These are phyloP conservation scores for Chaetomiaceae sp. DNA, from an alignment of 2,329 filamentous ascomycete species.

Conservation along the genomic window DNA sequence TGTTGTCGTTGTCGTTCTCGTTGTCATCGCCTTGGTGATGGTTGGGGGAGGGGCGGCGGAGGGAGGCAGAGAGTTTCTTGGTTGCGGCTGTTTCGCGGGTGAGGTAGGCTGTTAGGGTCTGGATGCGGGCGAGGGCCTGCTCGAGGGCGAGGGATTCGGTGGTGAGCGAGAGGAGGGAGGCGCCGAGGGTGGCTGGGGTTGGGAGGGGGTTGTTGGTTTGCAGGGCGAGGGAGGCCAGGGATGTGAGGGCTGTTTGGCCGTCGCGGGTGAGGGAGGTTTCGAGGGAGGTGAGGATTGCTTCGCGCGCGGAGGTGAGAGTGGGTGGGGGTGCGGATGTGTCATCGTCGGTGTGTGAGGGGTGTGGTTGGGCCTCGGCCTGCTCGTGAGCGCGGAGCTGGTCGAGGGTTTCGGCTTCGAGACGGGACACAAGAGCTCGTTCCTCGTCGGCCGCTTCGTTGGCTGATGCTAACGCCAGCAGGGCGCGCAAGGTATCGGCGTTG, in stretches of 20 bases:
- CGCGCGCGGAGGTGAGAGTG: conserved; percentile 28
- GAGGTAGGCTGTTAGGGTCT: conserved; percentile 53
- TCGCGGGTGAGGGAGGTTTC: conserved; percentile 51
- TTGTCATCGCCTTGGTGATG: conserved; percentile 50
- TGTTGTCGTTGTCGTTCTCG: not conserved
- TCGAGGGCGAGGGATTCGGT: conserved; percentile 49
- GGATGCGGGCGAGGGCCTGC: conserved; percentile 50
- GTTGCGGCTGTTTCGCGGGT: conserved; percentile 44
- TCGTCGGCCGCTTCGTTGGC: conserved; percentile 76
- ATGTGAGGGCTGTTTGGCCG: conserved; percentile 51
- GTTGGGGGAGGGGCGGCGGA: conserved; percentile 53
- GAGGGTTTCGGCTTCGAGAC: conserved; percentile 56
- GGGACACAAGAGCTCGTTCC: conserved; percentile 53
- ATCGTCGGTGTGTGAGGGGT: not conserved
- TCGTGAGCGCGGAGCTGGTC: conserved; percentile 44
- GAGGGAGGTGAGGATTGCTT: conserved; percentile 48
- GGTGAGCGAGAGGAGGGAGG: conserved; percentile 52
- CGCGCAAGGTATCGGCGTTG: conserved; percentile 75
- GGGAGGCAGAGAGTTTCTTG: conserved; percentile 36
- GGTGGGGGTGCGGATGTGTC: not conserved
- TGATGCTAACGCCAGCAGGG: conserved; percentile 66
- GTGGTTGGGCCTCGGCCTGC: conserved; percentile 16
- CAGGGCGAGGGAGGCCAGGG: conserved; percentile 50
- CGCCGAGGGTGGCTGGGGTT: conserved; percentile 45
- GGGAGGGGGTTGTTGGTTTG: conserved; percentile 46